These are phyloP conservation scores for Aspergillus caelatus DNA, from an alignment of 2,329 filamentous ascomycete genomes.

Conservation along the genomic window DNA sequence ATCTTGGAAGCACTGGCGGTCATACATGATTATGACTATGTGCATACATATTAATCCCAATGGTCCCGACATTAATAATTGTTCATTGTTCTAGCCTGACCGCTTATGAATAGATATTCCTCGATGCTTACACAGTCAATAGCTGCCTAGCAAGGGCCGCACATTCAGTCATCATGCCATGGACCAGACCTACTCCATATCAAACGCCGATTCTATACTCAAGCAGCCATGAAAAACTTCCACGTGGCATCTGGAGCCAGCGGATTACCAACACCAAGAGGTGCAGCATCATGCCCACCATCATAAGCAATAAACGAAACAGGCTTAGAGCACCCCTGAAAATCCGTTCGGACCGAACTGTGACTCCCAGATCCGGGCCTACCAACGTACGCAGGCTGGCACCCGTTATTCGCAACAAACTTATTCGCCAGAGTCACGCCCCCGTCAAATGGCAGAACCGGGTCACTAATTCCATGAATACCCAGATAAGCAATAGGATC, in stretches of 20 bases:
- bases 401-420: conserved; percentile 44
- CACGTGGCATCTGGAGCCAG: conserved; percentile 20
- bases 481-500: conserved; percentile 45
- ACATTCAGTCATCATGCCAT: too few species aligned
- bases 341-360: conserved; percentile 13
- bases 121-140: too few species aligned
- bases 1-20: conserved; percentile 20
- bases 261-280: conserved; percentile 14
- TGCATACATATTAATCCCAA: conserved; percentile 14
- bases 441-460: conserved; percentile 37
- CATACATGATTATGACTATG: conserved; percentile 20
- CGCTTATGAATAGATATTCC: too few species aligned
- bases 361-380: conserved; percentile 10
- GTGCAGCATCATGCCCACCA: conserved; percentile 18
- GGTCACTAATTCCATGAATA: conserved; percentile 44
- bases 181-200: too few species aligned
- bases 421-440: conserved; percentile 43
- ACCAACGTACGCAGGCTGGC: conserved; percentile 21
- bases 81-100: too few species aligned
- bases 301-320: conserved; percentile 21
- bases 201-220: not conserved
- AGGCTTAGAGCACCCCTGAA: conserved; percentile 15
- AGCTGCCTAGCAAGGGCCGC: too few species aligned
- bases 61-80: too few species aligned
- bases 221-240: conserved; percentile 18